Evolutionary conservation across 1,284 basidiomycete genomes (phyloP).

Genomic region (Pseudozyma sp.): DNA sequence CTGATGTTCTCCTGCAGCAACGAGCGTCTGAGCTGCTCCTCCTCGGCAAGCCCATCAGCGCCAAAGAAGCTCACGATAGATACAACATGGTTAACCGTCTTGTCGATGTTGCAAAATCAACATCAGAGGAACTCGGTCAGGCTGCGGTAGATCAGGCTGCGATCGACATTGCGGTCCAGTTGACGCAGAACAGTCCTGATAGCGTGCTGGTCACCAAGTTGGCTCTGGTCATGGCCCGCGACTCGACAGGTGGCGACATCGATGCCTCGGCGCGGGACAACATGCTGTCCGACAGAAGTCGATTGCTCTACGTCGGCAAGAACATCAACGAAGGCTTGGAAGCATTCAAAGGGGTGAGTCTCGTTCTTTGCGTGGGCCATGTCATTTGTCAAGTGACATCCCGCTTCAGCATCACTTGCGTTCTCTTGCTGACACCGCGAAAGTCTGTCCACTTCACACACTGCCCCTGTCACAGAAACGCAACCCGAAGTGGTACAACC

Average conservation of each 20-base stretch:
- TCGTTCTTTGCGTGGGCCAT: neutral
- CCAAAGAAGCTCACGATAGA: constrained; percentile 76
- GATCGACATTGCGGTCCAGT: constrained; percentile 75
- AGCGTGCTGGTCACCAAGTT: constrained; percentile 82
- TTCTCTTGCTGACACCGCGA: neutral
- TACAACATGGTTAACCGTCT: constrained; percentile 75
- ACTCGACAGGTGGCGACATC: constrained; percentile 70
- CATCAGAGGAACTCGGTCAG: constrained; percentile 72
- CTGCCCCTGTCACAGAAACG: constrained; percentile 40
- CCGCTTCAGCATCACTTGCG: too few species aligned
- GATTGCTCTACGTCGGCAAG: constrained; percentile 75
- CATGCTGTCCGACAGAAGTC: constrained; percentile 73
- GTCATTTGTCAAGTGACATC: too few species aligned
- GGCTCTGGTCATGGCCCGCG: constrained; percentile 49
- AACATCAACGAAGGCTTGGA: constrained; percentile 78
- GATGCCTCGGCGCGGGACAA: constrained; percentile 74
- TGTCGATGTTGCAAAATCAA: constrained; percentile 71
- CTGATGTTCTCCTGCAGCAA: constrained; percentile 68
- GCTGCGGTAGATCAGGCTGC: constrained; percentile 74
- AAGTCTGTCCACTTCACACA: too few species aligned
- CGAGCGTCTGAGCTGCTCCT: constrained; percentile 82
- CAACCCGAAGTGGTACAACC: constrained; percentile 48
- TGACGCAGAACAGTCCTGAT: constrained; percentile 80
- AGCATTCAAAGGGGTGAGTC: constrained; percentile 72
- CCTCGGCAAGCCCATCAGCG: constrained; percentile 77